Base-by-base conservation (phyloP, 768 basidiomycete genomes). In the Boletus edulis region DNA sequence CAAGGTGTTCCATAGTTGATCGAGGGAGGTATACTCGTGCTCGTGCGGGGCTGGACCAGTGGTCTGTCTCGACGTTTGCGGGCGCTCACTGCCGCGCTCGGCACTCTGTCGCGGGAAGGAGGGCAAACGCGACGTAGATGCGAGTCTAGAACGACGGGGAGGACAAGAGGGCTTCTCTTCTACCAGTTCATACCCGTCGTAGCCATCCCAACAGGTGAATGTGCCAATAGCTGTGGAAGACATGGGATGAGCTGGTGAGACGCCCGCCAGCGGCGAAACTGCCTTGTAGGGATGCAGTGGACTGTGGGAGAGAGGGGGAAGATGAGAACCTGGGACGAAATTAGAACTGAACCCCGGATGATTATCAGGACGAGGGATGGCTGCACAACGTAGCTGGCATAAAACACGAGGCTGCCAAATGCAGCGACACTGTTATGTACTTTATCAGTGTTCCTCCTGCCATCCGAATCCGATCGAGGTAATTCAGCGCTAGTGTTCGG, bases 1-100 rank as follows among this genome's bases (percentile, higher is more conserved):
- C 49, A 89, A 78, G 51, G 79, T 76, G 54, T 73, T 78, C 87
- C 87, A 89, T n/a, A 89, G 69, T 20, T 80, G 72, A 62, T 86
- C 79, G 57, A 89, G 71, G 14, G 72, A 72, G 11, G 58, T 62
- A 45, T 57, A 60, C 31, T 73, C 69, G 34, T 53, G 57, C 31
- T 73, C 69, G 34, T 53, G 57, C 46, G 59, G 54, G 32, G n/a
- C 55, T 17, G 57, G 56, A 29, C 41, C 49, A 15, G 62, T 49
- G 13, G 51, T 54, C 44, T 39, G 22, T 46, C 44, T 68, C 35
- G 60, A 58, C 13, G 55, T 38, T 18, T 58, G 66, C 41, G 51
- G 62, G 57, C 69, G 63, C 57, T 62, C 65, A 44, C 51, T 42
- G 37, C 56, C 40, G 34, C 62, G 59, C 39, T 70, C 62, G 46